Evolutionary conservation across 306 rosid species (phyloP), one percentile per base, ranked within the genome.

Genomic region (Astragalus membranaceus): DNA sequence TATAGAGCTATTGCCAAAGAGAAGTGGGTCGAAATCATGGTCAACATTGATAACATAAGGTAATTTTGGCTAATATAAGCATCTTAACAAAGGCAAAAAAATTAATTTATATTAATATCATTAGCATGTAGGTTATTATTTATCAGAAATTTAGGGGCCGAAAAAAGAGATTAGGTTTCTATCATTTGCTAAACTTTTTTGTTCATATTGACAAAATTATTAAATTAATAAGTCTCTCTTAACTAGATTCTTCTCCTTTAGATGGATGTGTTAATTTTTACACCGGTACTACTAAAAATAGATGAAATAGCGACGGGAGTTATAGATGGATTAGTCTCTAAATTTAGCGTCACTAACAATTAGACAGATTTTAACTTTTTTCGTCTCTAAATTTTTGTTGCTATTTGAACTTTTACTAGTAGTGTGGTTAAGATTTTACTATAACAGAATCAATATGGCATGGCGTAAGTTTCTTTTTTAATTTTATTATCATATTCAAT

Each of bases 11-110:
- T 52, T 8, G 41, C 79, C 61, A 80, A 79, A 42, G 88, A 87
- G 66, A 80, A 74, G 75, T 94, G 96, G 99, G 75, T 94, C 6
- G 90, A 86, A 9, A 86, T 91, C 72, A 56, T 69, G 42, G 87
- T 87, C 5, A 85, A 86, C 84, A 73, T 78, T 32, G 99, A 94
- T 62, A 94, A 94, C 84, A 87, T 94, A 83, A 87, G 99, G 98
- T 94, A 82, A 51, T 35, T 35, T 35, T 5, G 7, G 39, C 39
- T 14, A 0, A 37, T 26, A 12, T 5, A 46, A 64, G 14, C 35
- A 20, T 63, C 66, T 60, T 43, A 63, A 10, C 37, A 42, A 23
- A 42, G 11, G 1, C 23, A 26, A 26, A 26, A 26, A 26, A 26
- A 2, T 2, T 26, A 26, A 26, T 26, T 26, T 26, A 26, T 26